Evolutionary conservation across 2,329 filamentous ascomycete species (phyloP), one percentile per base, ranked within the genome.

Genomic region (Claviceps fusiformis): DNA sequence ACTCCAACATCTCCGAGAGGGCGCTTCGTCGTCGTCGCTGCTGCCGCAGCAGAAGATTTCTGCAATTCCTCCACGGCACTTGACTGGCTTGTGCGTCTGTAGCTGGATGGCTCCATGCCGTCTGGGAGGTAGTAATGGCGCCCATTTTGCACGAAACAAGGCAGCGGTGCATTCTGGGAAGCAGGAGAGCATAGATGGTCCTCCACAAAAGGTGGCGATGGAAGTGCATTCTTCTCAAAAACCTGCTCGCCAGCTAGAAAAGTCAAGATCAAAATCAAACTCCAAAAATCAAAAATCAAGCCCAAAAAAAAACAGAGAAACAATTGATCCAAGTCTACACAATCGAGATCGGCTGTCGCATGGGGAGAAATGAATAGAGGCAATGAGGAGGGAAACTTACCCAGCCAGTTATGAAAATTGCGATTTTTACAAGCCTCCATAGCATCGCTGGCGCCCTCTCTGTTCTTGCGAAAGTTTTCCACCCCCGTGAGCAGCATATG

Each of bases 321-420:
- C 39, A 6, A 53, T 5, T 2, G 37, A 7, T 41, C 17, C 37
- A 17, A 41, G 37, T n/a, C 17, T 41, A n/a, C 17, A 41, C 15
- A 41, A 41, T 41, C 5, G 39, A 41, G 3, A n/a, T 41, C 45
- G 17, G 27, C 27, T 8, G 13, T 47, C 45, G n/a, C 24, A 31
- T 9, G 24, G 45, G 29, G 19, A 47, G 6, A 17, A 17, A 37
- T 19, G 7, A 31, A 45, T 2, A 17, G 27, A 27, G 8, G 6
- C 11, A 35, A 10, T 3, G 31, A 6, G 27, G 8, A 49, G 7
- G 11, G 29, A 39, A 27, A 15, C 67, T 59, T 61, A 72, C 70
- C 64, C 43, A 72, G 62, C 70, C 70, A 72, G 54, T 69, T 68
- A 39, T 71, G 63, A 3, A 70, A 56, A 17, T 56, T 61, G 11